Evolutionary conservation across 164 flowering plant genomes (phyloP), one percentile per base, ranked within the genome.

Genomic region (Brasenia schreberi): DNA sequence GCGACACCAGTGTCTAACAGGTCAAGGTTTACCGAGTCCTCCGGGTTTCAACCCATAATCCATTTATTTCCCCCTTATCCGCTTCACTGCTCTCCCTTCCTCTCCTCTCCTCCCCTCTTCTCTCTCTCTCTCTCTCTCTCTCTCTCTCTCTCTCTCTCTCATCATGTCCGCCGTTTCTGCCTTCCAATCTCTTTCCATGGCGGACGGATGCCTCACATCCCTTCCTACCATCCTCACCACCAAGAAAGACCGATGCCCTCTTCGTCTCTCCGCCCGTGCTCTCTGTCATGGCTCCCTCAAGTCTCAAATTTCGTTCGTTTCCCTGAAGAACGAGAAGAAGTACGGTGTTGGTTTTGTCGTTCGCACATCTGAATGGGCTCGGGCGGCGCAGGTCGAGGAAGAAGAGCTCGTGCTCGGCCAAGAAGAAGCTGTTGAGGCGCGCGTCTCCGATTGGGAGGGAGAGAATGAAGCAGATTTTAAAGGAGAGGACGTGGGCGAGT

Each of bases 341-440:
- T 18, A 61, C 18, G 63, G 63, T 11, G 63, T 18, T n/a, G 33
- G 63, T 7, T 61, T 74, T 0, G 81, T 82, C 16, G 83, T 89
- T 43, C 79, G 72, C 63, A 79, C 84, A 67, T 84, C 86, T 4
- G 87, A 77, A 17, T 83, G 84, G 84, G 87, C 91, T 63, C 85
- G 72, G 58, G 82, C 75, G 18, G 70, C 60, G 64, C 77, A 74
- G 45, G 67, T 65, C 1, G 74, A 39, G 11, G 79, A 70, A 16
- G 75, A 56, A 45, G 76, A 27, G 18, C 60, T 67, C 16, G 52
- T 60, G 14, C 68, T 71, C 72, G 77, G 64, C 66, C 71, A 67
- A 63, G 67, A 64, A 42, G 63, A 12, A 12, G 72, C 66, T 69
- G 78, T 58, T 6, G 69, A 73, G 65, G 81, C 69, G 62, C 27